Evolutionary conservation across 208 protist species (phyloP).

Genomic region (Acanthamoeba culbertsoni): DNA sequence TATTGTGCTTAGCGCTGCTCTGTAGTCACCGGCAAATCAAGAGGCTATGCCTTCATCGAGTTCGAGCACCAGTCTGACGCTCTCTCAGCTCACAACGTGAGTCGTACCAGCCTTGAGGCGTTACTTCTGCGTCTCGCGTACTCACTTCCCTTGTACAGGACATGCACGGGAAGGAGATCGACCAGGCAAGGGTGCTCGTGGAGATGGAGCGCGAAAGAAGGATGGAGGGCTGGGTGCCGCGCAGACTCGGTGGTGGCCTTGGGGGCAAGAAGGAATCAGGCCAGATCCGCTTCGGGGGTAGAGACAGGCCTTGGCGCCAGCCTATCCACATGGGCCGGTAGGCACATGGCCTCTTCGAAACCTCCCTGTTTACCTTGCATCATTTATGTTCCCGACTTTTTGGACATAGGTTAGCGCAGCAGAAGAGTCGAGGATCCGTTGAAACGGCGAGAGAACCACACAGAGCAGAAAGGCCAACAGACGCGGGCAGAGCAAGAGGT

Average conservation of each 20-base stretch:
- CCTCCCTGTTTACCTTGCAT: too few species aligned
- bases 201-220: slow-evolving; percentile 57
- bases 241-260: slow-evolving; percentile 65
- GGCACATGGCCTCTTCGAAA: background rate
- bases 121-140: background rate
- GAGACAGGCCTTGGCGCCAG: slow-evolving; percentile 63
- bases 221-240: slow-evolving; percentile 62
- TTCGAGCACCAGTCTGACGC: slow-evolving; percentile 40
- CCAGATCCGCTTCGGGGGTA: slow-evolving; percentile 68
- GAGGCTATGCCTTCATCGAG: slow-evolving; percentile 65
- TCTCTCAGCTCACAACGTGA: background rate
- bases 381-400: too few species aligned
- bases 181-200: slow-evolving; percentile 15
- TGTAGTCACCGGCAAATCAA: slow-evolving; percentile 67
- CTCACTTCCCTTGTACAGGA: slow-evolving; percentile 22
- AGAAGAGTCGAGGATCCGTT: too few species aligned
- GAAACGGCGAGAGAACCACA: too few species aligned
- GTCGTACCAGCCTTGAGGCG: background rate
- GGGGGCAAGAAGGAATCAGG: slow-evolving; percentile 67
- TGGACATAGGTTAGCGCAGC: too few species aligned
- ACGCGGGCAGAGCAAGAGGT: too few species aligned
- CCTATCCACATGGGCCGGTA: background rate
- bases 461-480: too few species aligned
- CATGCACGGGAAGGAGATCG: background rate
- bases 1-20: background rate